Evolutionary conservation across 1,139 yeast species (phyloP), one percentile per base, ranked within the genome.

Genomic region (Taphrina confusa): DNA sequence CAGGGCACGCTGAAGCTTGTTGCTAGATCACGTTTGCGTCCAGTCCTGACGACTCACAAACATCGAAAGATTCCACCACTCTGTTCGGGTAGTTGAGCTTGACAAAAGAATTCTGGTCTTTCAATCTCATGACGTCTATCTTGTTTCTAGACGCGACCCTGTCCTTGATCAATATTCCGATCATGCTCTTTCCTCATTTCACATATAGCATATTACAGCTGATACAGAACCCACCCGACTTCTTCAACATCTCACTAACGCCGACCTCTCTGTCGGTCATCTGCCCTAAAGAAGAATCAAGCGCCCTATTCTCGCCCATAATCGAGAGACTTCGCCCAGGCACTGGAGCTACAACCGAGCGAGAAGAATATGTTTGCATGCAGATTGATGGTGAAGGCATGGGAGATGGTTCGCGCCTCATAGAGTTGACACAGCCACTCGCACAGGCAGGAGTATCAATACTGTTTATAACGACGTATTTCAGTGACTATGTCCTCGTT

Each of bases 381-480:
- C 86, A 82, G 64, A 80, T 84, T 2, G 84, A 83, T 64, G 80
- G 82, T 59, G 87, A 82, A 63, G 75, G 77, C 18, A 78, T 76
- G 65, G 82, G 44, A 2, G 61, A 57, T 20, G 82, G 83, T 37
- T 73, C 79, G 40, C 73, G 84, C 45, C 83, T 84, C 8, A 69
- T 84, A 57, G 81, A 81, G 62, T 72, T 84, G 30, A 82, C 87
- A 0, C 76, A 78, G 56, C 90, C 90, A 1, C 72, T 84, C 20
- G 79, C 86, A 0, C 75, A 77, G 37, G 82, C 82, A 57, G 76
- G 76, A 14, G 82, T 84, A 34, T 77, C 88, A 2, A 74, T 84
- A 33, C 83, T 83, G 68, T 84, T 84, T 70, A 71, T 84, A 42
- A 80, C 85, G 12, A 82, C 85, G 42, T 85, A 84, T 71, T 83